Base-by-base conservation (phyloP, 2,329 filamentous ascomycete genomes). In the Periconia sp. region DNA sequence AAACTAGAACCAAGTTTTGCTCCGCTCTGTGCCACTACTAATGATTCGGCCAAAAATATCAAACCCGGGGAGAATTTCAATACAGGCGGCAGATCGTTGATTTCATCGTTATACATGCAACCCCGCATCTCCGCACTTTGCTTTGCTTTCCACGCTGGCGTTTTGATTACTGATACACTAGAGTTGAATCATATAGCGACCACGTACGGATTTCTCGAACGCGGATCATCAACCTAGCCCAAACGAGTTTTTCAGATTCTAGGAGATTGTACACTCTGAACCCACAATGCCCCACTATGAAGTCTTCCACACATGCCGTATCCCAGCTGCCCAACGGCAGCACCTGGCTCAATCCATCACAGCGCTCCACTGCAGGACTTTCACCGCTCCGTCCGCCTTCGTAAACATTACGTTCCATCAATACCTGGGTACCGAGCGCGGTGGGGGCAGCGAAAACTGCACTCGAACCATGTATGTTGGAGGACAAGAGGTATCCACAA, bases 211-310 rank as follows among this genome's bases (percentile, higher is more conserved):
- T 25, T 25, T 26, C 19, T 32, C 10, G 13, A 22, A 21, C 21
- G 15, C n/a, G n/a, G 32, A 23, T 36, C 10, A 26, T 37, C 13
- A 3, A 26, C 15, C 12, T 3, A 13, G 17, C 15, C 9, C 13
- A 23, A 24, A 17, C 11, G 5, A 36, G 15, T 4, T 4, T 9
- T n/a, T 17, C 26, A 10, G 28, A 36, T 16, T 11, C n/a, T n/a
- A n/a, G n/a, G n/a, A n/a, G n/a, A n/a, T n/a, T n/a, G n/a, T n/a
- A n/a, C n/a, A n/a, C n/a, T n/a, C n/a, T n/a, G n/a, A n/a, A n/a
- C n/a, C n/a, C 33, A 43, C 18, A 25, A 77, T 77, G 73, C 73
- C 74, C 8, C 58, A 72, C 54, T 77, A 76, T 64, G 63, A 71
- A 49, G 55, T 77, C 54, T 60, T 71, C 41, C 72, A 76, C 61